Evolutionary conservation across 2,329 filamentous ascomycete genomes (phyloP), one percentile per base, ranked within the genome.

Genomic region (Xylaria polymorpha): DNA sequence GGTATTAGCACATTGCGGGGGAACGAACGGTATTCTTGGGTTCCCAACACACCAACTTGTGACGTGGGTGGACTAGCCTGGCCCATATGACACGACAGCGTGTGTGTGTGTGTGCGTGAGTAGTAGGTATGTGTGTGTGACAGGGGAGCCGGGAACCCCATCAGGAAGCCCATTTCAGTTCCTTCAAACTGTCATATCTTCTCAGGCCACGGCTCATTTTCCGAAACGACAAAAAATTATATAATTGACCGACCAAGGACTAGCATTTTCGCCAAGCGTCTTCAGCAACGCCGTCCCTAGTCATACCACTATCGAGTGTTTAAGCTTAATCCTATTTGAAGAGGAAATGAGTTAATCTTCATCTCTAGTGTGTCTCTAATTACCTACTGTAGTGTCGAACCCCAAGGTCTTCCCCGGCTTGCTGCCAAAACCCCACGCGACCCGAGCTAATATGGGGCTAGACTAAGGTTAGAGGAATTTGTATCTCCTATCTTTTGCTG

Each of bases 41-140:
- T 29, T 41, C 58, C 61, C 53, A 69, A 44, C 53, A 58, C 64
- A 69, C 59, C 64, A 64, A 69, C 48, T 59, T 56, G 46, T 69
- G 67, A 69, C 64, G 67, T 69, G 67, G 44, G 39, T 55, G 51
- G 12, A 29, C 66, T 32, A 48, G 53, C n/a, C 29, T 41, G 35
- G 25, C 25, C 50, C 67, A 32, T 39, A 55, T 63, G 67, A 59
- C 64, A 66, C 35, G 48, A 69, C 43, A 57, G 35, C 20, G 32
- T 29, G 39, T 20, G 32, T 20, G 37, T 50, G 57, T 61, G 25
- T 29, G 25, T 29, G 25, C n/a, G n/a, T n/a, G n/a, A n/a, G n/a
- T n/a, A n/a, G n/a, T 3, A 29, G 25, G 25, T 29, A 29, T 29
- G 25, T 29, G 25, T 37, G 35, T 37, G 58, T 68, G 50, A 64